A percentile compares a stretch with the other conserved stretches of the same genome.
Evolutionary conservation across 1,139 yeast genomes (phyloP).

Genomic region (Debaryomyces udenii): DNA sequence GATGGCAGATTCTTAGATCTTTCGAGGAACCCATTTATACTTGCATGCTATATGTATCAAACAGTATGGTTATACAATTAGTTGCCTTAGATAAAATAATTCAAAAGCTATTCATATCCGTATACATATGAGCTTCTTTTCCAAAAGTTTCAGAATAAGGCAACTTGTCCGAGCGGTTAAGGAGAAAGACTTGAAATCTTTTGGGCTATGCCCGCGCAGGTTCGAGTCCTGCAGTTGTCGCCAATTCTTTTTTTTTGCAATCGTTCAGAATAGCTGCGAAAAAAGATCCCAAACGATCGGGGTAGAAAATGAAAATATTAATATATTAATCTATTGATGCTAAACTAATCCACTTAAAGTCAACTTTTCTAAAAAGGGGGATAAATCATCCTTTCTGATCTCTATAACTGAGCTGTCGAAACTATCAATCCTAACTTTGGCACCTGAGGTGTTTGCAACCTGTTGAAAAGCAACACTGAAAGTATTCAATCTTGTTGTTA

Average conservation of each 20-base stretch:
- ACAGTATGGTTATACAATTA: too few species aligned
- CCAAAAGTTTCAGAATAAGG: slow-evolving; percentile 21
- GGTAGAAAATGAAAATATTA: background rate
- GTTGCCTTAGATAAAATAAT: too few species aligned
- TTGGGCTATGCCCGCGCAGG: slow-evolving; percentile 65
- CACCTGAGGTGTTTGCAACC: slow-evolving; percentile 79
- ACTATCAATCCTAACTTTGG: slow-evolving; percentile 88
- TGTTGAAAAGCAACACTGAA: slow-evolving; percentile 91
- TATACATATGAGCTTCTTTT: background rate
- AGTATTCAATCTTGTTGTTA: slow-evolving; percentile 60
- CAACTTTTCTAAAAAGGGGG: slow-evolving; percentile 83
- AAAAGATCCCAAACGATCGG: too few species aligned
- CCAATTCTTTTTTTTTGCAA: slow-evolving; percentile 28
- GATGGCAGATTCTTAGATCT: too few species aligned
- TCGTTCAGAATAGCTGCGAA: too few species aligned
- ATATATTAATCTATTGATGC: slow-evolving; percentile 10
- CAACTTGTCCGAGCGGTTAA: slow-evolving; percentile 62
- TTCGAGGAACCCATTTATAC: too few species aligned
- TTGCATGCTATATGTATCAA: too few species aligned
- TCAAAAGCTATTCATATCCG: too few species aligned
- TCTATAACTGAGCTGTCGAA: slow-evolving; percentile 94
- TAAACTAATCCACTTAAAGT: slow-evolving; percentile 46
- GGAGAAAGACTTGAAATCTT: slow-evolving; percentile 61
- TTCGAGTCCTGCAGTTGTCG: slow-evolving; percentile 64
- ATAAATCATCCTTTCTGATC: slow-evolving; percentile 81